Base-by-base conservation (phyloP, 179 eudicot species). In the Patellifolia procumbens region DNA sequence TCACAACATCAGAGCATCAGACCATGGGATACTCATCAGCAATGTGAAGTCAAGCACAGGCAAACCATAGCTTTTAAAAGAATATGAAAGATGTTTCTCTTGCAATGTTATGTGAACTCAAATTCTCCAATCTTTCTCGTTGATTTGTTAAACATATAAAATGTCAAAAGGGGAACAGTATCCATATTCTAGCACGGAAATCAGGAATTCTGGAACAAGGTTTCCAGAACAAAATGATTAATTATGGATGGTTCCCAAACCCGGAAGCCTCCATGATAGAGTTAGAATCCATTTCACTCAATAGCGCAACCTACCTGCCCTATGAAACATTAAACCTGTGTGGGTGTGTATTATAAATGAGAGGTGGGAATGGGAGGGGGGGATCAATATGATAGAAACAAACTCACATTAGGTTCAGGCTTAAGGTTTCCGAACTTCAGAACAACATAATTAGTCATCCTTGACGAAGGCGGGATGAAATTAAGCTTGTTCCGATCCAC, bases 381-480 rank as follows among this genome's bases (percentile, higher is more conserved):
- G 28, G 16, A 59, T 59, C 32, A 31, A 15, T 34, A 37, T 32
- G 22, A 24, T 51, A 12, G 20, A 43, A 24, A 12, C 34, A 43
- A 81, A 86, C 92, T 88, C 78, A 92, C 95, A 82, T 84, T 80
- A 58, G 80, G 82, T 60, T 82, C 87, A 72, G 87, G 79, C 68
- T 85, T 90, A 37, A 77, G 81, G 76, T 85, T 77, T 34, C 97
- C 91, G 73, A 90, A 92, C 76, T 85, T 83, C 74, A 92, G 73
- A 35, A 92, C 93, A 24, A 87, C 90, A 73, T 90, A 92, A 66
- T 92, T 92, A 35, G 97, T 88, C 90, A 89, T 90, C 46, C 95
- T 88, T 31, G 95, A 92, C 0, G 90, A 73, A 22, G 93, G 91
- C 10, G 90, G 93, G 42, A 92, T 84, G 70, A 85, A 87, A 72